These are phyloP conservation scores for Pezicula neosporulosa DNA, from an alignment of 2,329 filamentous ascomycete species.

Conservation along the genomic window DNA sequence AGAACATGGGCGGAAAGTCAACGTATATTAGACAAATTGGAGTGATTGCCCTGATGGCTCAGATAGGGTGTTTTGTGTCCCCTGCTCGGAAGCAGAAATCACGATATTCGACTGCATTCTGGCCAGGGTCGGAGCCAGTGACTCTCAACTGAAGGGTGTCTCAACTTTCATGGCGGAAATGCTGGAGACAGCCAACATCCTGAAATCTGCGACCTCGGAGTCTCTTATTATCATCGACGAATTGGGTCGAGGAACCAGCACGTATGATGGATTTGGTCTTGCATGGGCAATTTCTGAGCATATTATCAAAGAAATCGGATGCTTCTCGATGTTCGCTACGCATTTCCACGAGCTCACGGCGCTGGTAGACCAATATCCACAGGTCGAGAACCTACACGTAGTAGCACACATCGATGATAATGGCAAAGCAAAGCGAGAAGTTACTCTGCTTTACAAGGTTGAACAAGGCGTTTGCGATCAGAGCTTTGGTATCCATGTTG, in stretches of 20 bases:
- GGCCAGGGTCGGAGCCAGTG: constrained; percentile 90
- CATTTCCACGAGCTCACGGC: constrained; percentile 98
- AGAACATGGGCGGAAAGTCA: constrained; percentile 99
- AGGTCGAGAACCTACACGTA: constrained; percentile 91
- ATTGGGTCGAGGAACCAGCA: constrained; percentile 91
- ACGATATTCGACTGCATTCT: constrained; percentile 97
- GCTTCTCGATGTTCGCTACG: constrained; percentile 92
- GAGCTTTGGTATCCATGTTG: constrained; percentile 97
- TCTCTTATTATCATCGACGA: constrained; percentile 99
- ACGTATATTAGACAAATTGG: constrained; percentile 98
- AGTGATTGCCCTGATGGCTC: constrained; percentile 95
- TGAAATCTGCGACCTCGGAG: constrained; percentile 93
- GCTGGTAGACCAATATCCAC: constrained; percentile 78
- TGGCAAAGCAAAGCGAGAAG: constrained; percentile 58
- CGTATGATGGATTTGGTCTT: constrained; percentile 97
- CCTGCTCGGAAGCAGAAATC: constrained; percentile 83
- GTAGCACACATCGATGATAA: constrained; percentile 79
- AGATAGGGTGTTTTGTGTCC: constrained; percentile 97
- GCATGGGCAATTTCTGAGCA: constrained; percentile 99
- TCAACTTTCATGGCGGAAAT: constrained; percentile 99
- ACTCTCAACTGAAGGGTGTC: constrained; percentile 95
- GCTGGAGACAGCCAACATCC: constrained; percentile 97
- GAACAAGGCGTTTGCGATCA: constrained; percentile 95
- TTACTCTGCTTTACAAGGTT: constrained; percentile 95
- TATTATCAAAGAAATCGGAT: constrained; percentile 91